phyloP scores from a whole-genome alignment of 345 rosid genomes.

The Nephelium lappaceum region DNA sequence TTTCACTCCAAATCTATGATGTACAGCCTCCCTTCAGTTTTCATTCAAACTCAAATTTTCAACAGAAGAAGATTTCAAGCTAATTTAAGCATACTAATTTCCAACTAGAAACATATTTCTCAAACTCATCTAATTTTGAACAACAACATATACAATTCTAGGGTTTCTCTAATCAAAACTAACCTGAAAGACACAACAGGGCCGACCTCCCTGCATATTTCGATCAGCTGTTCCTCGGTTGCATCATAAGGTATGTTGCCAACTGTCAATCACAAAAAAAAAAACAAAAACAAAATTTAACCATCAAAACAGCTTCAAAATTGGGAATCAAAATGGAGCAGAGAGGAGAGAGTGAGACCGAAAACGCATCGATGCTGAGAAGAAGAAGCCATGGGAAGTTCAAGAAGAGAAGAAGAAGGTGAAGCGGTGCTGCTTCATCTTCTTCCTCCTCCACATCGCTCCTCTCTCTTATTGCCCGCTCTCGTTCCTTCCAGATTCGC shows the following conservation, averaged over 20 bases:
- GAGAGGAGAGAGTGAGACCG: conserved; percentile 44
- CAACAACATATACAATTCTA: not conserved
- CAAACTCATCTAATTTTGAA: not conserved
- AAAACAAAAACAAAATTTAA: not conserved
- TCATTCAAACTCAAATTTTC: not conserved
- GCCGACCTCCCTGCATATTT: conserved; percentile 95
- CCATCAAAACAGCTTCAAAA: not conserved
- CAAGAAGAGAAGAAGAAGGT: conserved; percentile 55
- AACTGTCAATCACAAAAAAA: conserved; percentile 47
- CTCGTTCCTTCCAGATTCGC: not conserved
- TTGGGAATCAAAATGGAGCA: conserved; percentile 3
- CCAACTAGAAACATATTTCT: not conserved
- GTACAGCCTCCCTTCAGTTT: not conserved
- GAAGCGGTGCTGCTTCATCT: conserved; percentile 70
- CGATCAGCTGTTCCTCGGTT: conserved; percentile 96
- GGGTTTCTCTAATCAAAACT: conserved; percentile 13
- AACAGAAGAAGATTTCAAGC: not conserved
- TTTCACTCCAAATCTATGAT: not conserved
- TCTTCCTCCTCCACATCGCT: conserved; percentile 43
- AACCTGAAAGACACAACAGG: conserved; percentile 99
- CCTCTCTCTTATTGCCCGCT: not conserved
- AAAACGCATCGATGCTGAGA: conserved; percentile 98
- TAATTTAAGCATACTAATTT: not conserved
- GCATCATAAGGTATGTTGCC: conserved; percentile 99
- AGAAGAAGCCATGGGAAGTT: conserved; percentile 78